These are phyloP conservation scores for Chondrostereum purpureum DNA, from an alignment of 1,284 basidiomycete genomes.

Conservation along the genomic window DNA sequence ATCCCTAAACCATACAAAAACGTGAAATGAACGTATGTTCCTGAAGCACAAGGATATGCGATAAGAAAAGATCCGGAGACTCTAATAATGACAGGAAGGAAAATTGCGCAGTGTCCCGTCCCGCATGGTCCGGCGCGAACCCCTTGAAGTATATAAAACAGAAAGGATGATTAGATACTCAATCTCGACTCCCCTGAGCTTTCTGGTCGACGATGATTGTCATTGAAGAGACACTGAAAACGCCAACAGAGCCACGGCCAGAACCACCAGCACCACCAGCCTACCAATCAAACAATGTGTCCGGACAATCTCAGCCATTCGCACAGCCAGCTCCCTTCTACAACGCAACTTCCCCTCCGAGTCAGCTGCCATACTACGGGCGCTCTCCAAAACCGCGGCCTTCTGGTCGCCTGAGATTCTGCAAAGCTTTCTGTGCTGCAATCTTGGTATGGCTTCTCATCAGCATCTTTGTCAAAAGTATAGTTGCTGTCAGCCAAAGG, in stretches of 20 bases:
- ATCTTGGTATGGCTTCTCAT: slow-evolving; percentile 8
- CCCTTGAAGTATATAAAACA: background rate
- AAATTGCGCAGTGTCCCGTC: background rate
- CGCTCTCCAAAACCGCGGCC: background rate
- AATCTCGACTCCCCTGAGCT: background rate
- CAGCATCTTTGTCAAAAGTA: slow-evolving; percentile 3
- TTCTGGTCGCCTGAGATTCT: slow-evolving; percentile 7
- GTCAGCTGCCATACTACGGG: background rate
- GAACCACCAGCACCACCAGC: background rate
- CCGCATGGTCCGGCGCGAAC: background rate
- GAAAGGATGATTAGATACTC: background rate
- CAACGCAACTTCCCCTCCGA: background rate
- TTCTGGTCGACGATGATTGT: background rate
- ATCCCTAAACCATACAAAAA: no score
- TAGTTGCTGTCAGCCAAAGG: background rate
- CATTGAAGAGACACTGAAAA: background rate
- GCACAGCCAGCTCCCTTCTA: background rate
- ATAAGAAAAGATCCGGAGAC: background rate
- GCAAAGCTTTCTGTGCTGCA: slow-evolving; percentile 10
- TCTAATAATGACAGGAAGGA: no score
- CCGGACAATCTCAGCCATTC: background rate
- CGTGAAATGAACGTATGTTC: no score
- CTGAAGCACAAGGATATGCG: background rate
- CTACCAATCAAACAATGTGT: background rate
- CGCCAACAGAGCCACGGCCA: background rate